Conservation (phyloP, 2,329 filamentous ascomycete species). For the Clarireedia paspali region DNA sequence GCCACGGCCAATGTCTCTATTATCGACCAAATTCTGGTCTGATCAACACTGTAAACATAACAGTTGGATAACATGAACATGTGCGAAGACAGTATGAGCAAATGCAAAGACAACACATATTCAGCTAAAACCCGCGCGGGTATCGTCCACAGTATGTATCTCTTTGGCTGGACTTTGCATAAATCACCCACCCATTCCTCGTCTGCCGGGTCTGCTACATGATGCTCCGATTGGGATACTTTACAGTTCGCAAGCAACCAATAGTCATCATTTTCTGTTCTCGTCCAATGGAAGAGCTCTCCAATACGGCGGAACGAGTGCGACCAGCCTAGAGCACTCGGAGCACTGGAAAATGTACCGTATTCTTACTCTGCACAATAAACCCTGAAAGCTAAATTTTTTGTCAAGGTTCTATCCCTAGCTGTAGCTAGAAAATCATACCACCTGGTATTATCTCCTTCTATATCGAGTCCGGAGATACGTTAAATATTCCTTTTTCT, state of each 20-base stretch:
- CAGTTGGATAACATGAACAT: neutral
- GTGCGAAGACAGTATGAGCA: neutral
- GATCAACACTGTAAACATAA: neutral
- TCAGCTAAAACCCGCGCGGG: neutral
- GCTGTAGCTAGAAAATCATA: neutral
- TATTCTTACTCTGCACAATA: neutral
- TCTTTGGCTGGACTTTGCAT: neutral
- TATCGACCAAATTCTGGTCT: neutral
- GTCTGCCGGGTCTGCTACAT: neutral
- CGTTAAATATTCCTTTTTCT: neutral
- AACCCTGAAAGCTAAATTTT: neutral
- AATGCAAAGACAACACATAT: conserved; percentile 1
- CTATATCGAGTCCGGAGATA: neutral
- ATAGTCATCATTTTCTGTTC: neutral
- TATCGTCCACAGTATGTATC: neutral
- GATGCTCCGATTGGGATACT: neutral
- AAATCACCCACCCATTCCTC: neutral
- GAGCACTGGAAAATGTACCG: neutral
- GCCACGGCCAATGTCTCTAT: neutral
- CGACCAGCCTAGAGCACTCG: neutral
- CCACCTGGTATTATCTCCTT: neutral
- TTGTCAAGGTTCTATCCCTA: neutral
- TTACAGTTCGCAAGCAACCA: neutral
- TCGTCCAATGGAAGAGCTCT: conserved; percentile 1
- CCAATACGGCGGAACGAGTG: neutral